Base-by-base conservation (phyloP, 2,329 filamentous ascomycete species). In the Aspergillus brasiliensis region DNA sequence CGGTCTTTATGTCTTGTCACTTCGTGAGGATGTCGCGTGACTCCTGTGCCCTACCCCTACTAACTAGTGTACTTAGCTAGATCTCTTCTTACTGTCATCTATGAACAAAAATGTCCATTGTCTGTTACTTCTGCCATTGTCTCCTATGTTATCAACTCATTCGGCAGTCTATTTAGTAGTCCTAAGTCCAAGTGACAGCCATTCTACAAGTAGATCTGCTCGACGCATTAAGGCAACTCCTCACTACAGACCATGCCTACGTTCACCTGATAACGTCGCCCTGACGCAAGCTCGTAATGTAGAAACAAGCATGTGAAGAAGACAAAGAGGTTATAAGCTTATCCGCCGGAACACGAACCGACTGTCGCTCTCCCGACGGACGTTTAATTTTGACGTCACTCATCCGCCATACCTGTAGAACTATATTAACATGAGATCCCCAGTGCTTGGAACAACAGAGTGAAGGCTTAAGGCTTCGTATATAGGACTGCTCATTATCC, bases 321-420 rank as follows among this genome's bases (percentile, higher is more conserved):
- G 19, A 46, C 11, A 7, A 27, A 3, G 21, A 44, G 44, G 44
- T 19, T 46, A 31, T 46, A 31, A 27, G 7, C 34, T 40, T 34
- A 55, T 55, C 52, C 52, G 40, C 25, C 52, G 52, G 51, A 31
- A 55, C 38, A 23, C 25, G 19, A 40, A 25, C 44, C 23, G 21
- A 48, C 8, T 10, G 25, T 48, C 8, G 25, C 23, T 15, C 38
- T 15, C 23, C 52, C 52, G 52, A 55, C 52, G 52, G 52, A 55
- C 11, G 46, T 13, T 31, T 17, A 44, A 46, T 31, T 23, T 54
- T 55, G 52, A 55, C 52, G 52, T 55, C 52, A 55, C 28, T 11
- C 19, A 10, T 13, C 17, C 27, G 19, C 37, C 27, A 31, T 55
- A n/a, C 52, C 2, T 2, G 8, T 19, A 28, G 3, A 46, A 10